These are phyloP conservation scores for Paraglomus brasilianum DNA, from an alignment of 192 early-diverging fungal species.

Conservation along the genomic window DNA sequence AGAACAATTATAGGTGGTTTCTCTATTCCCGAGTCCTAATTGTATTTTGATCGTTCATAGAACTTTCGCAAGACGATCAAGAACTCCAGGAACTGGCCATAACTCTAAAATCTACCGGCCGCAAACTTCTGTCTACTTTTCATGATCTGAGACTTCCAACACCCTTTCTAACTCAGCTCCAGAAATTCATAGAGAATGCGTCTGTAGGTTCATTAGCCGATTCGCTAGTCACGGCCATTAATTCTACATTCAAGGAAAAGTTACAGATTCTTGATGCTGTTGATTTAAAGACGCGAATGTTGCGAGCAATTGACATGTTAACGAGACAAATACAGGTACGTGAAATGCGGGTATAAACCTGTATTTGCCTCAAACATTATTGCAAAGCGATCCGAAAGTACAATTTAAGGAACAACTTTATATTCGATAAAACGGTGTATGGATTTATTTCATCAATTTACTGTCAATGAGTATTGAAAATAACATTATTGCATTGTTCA, in stretches of 20 bases:
- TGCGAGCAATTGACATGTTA: conserved; percentile 55
- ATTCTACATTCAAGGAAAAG: conserved; percentile 69
- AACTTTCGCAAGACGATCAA: conserved; percentile 49
- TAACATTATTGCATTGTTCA: too few species aligned
- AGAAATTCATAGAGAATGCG: conserved; percentile 60
- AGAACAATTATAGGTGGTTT: too few species aligned
- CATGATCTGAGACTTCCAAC: conserved; percentile 68
- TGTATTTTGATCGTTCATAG: conserved; percentile 10
- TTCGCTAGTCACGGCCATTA: conserved; percentile 69
- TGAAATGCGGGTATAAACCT: not conserved
- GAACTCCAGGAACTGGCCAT: conserved; percentile 54
- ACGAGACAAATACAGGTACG: conserved; percentile 69
- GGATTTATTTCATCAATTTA: too few species aligned
- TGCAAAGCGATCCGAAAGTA: not conserved
- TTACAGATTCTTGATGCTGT: conserved; percentile 58
- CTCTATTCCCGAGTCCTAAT: conserved; percentile 17
- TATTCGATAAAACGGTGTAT: too few species aligned
- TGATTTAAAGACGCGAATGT: conserved; percentile 58
- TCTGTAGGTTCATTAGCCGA: conserved; percentile 62
- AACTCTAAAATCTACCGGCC: conserved; percentile 51
- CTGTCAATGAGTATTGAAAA: too few species aligned
- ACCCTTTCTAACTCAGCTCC: conserved; percentile 58
- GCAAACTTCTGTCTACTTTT: conserved; percentile 50
- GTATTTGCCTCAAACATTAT: too few species aligned
- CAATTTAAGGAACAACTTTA: not conserved